Percentiles rank a stretch among this genome's conserved stretches.
phyloP scores from a whole-genome alignment of 169 alveolate genomes.

The Amoebophrya sp. region DNA sequence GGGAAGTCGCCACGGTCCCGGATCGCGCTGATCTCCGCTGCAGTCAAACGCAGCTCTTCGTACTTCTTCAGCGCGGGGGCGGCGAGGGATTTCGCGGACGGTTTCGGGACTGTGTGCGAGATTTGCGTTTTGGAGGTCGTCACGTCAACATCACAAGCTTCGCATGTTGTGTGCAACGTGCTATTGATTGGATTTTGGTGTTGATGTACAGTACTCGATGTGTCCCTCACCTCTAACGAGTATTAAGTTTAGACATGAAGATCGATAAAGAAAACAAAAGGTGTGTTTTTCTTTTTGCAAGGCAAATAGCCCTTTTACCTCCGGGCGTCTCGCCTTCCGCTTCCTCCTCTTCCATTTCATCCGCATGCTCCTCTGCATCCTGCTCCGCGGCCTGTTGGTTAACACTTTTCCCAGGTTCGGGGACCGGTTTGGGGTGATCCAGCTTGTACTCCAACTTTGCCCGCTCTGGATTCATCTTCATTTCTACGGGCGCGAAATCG shows the following conservation, averaged over 20 bases:
- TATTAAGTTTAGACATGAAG: no score
- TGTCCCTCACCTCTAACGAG: no score
- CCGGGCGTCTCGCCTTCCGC: not conserved
- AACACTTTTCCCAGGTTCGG: not conserved
- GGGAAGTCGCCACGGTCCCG: not conserved
- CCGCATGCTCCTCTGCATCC: not conserved
- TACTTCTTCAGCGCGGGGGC: not conserved
- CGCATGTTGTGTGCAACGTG: no score
- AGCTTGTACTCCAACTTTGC: not conserved
- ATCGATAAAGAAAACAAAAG: no score
- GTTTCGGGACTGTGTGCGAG: no score
- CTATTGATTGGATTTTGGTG: no score
- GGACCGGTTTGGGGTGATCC: not conserved
- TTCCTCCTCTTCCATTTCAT: not conserved
- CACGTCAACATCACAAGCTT: no score
- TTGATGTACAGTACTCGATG: no score
- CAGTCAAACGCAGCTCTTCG: not conserved
- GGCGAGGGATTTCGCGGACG: not conserved
- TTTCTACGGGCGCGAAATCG: not conserved
- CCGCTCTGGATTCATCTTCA: not conserved
- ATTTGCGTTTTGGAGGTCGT: no score
- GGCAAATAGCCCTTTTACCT: no score
- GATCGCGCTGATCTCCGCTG: not conserved
- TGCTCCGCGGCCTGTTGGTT: not conserved
- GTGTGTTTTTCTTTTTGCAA: not conserved